phyloP scores from a whole-genome alignment of 768 basidiomycete species.

The Lactarius psammicola region DNA sequence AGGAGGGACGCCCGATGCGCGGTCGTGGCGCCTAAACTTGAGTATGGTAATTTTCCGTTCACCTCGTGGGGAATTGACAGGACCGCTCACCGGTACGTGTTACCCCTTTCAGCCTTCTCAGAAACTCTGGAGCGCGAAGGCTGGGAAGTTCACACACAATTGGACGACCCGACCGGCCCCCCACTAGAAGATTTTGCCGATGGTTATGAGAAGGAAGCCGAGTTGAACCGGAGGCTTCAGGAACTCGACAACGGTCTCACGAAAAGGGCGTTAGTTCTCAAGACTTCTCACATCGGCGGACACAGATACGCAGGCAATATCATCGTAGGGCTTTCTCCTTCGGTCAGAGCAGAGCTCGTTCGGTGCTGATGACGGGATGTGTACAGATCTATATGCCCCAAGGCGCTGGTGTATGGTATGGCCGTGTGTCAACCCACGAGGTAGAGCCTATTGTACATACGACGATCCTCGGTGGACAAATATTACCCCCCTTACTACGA shows the following conservation, averaged over 20 bases:
- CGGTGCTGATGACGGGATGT: neutral
- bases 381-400: slow-evolving; percentile 82
- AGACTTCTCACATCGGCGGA: slow-evolving; percentile 88
- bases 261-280: slow-evolving; percentile 78
- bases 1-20: slow-evolving; percentile 89
- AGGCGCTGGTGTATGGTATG: slow-evolving; percentile 90
- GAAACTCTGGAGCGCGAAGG: slow-evolving; percentile 61
- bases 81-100: slow-evolving; percentile 22
- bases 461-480: slow-evolving; percentile 80
- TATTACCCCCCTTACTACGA: slow-evolving; percentile 82
- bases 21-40: slow-evolving; percentile 81
- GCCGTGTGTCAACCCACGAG: slow-evolving; percentile 88
- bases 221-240: slow-evolving; percentile 48
- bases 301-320: slow-evolving; percentile 93
- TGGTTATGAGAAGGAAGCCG: slow-evolving; percentile 52
- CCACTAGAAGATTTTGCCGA: slow-evolving; percentile 62
- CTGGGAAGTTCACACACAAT: slow-evolving; percentile 74
- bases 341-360: neutral
- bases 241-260: slow-evolving; percentile 51
- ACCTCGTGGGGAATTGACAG: slow-evolving; percentile 3
- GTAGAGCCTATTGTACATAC: slow-evolving; percentile 82
- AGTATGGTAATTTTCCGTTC: slow-evolving; percentile 51
- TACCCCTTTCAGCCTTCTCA: slow-evolving; percentile 52
- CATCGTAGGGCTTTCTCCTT: slow-evolving; percentile 55
- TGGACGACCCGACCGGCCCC: slow-evolving; percentile 56